Conservation (phyloP, 1,284 basidiomycete species). For the Papiliotrema terrestris region DNA sequence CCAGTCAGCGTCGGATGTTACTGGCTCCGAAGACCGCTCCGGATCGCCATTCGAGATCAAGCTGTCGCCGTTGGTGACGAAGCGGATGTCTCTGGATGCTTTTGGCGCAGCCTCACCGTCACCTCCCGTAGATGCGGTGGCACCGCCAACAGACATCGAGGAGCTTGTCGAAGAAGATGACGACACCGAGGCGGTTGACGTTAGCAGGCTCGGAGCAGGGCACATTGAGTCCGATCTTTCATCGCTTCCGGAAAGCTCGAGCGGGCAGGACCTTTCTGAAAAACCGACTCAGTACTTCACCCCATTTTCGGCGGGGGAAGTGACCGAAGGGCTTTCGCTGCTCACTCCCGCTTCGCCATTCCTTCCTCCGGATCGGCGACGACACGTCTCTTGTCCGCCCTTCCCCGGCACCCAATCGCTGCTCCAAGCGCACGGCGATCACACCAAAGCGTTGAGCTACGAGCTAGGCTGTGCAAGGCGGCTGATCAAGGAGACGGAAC, state of each 20-base stretch:
- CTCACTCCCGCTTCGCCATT: background rate
- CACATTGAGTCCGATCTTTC: slow-evolving; percentile 13
- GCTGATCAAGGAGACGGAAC: slow-evolving; percentile 15
- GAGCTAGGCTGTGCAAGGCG: slow-evolving; percentile 15
- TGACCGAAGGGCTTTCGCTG: background rate
- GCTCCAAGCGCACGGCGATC: slow-evolving; percentile 17
- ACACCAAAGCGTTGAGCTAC: slow-evolving; percentile 13
- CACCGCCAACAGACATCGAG: background rate
- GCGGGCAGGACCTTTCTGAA: background rate
- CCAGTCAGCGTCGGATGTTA: background rate
- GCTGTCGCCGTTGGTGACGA: slow-evolving; percentile 30
- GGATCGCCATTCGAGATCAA: slow-evolving; percentile 38
- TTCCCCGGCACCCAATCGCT: slow-evolving; percentile 10
- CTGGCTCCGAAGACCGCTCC: slow-evolving; percentile 16
- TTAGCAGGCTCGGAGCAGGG: too few relatives aligned
- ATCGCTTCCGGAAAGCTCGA: background rate
- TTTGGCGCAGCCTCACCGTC: slow-evolving; percentile 21
- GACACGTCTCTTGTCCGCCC: slow-evolving; percentile 22
- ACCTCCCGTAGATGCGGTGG: background rate
- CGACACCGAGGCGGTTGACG: background rate
- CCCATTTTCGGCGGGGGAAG: background rate
- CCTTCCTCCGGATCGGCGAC: background rate
- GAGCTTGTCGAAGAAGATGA: slow-evolving; percentile 5
- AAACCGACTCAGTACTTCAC: background rate
- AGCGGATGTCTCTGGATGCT: slow-evolving; percentile 35